Base-by-base conservation (phyloP, 495 filamentous ascomycete species). In the Xylaria intraflava region DNA sequence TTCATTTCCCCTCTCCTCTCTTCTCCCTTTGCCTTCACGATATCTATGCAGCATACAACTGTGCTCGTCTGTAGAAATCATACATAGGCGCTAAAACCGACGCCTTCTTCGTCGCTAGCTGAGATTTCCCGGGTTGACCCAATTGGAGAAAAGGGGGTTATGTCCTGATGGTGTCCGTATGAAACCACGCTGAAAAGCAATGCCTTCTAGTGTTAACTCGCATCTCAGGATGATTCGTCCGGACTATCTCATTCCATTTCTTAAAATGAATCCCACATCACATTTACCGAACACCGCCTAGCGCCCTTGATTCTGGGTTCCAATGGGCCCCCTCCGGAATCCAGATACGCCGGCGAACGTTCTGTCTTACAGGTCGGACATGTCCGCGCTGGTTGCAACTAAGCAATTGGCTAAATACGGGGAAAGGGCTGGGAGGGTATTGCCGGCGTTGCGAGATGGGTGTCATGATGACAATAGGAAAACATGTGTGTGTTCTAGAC, bases 371-470 rank as follows among this genome's bases (percentile, higher is more conserved):
- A 35, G 31, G 14, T 35, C 31, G 31, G 31, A 12, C 31, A 5
- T 38, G 24, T 33, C 35, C 16, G 42, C 23, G 42, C 33, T 38
- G 29, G 31, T 29, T 45, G 40, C 16, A 22, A 36, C 36, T 39
- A 41, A 48, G 30, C 53, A 61, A 66, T 58, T 66, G 64, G 64
- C 58, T 66, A 62, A 61, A 61, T 55, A 47, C 54, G 60, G 57
- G 56, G 46, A 39, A 56, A 50, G 52, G 46, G 30, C 26, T n/a
- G 16, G 12, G 46, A 20, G 49, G 45, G 35, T 49, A 53, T 57
- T 39, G 42, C 10, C 5, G 43, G 22, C 26, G 38, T 29, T 55
- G 60, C 52, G 39, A 40, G 10, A 30, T 6, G 5, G 29, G 31
- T 47, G 53, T 41, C 27, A 55, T 56, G 50, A 57, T 60, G 53